Evolutionary conservation across 2,329 filamentous ascomycete species (phyloP).

Genomic region (Diatrype stigma): DNA sequence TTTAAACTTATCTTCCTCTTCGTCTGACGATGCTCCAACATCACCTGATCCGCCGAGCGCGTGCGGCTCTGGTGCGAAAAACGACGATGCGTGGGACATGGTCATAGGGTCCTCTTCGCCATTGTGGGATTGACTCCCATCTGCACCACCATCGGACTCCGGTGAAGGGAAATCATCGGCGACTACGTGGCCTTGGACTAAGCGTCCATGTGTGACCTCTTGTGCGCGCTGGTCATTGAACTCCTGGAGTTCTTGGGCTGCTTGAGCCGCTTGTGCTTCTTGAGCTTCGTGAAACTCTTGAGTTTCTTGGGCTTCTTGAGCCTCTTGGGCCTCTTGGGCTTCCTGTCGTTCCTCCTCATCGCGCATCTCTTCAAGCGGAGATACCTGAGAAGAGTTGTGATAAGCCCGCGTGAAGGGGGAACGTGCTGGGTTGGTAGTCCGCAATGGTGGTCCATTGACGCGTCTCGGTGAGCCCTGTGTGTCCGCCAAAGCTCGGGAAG

Average conservation of each 20-base stretch:
- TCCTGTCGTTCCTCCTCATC: constrained; percentile 37
- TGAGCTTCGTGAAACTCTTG: no score
- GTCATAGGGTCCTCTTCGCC: constrained; percentile 76
- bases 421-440: constrained; percentile 24
- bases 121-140: constrained; percentile 49
- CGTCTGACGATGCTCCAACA: constrained; percentile 76
- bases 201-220: constrained; percentile 85
- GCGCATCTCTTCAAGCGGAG: constrained; percentile 30
- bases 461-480: constrained; percentile 41
- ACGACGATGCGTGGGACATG: constrained; percentile 73
- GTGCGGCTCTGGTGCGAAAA: constrained; percentile 67
- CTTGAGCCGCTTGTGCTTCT: no score
- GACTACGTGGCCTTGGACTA: constrained; percentile 92
- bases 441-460: constrained; percentile 26
- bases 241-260: constrained; percentile 38
- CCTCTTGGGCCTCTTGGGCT: no score
- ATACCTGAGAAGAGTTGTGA: constrained; percentile 30
- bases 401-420: constrained; percentile 25
- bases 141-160: constrained; percentile 59
- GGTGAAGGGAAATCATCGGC: constrained; percentile 89
- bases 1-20: constrained; percentile 86
- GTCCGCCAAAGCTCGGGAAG: constrained; percentile 32
- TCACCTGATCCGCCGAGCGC: constrained; percentile 82
- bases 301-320: no score
- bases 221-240: constrained; percentile 78